These are phyloP conservation scores for Yarrowia sp. DNA, from an alignment of 805 yeast species.

Conservation along the genomic window DNA sequence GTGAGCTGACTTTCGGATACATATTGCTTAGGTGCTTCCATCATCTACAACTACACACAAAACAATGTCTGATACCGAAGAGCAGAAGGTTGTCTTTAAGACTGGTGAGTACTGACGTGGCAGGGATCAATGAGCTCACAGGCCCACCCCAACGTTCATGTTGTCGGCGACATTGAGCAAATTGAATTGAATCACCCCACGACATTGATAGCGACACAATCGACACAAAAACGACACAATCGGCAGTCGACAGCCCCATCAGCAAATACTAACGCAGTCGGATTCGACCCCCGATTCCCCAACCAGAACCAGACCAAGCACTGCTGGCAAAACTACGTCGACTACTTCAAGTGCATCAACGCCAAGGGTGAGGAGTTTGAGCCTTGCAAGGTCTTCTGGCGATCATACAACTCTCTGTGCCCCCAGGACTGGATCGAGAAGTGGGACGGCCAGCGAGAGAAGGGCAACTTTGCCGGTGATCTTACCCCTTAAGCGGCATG, in stretches of 20 bases:
- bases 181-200: background rate
- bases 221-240: background rate
- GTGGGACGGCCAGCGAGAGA: conserved; percentile 56
- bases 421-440: conserved; percentile 52
- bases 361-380: conserved; percentile 98
- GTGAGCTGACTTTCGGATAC: conserved; percentile 38
- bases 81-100: conserved; percentile 39
- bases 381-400: conserved; percentile 94
- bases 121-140: background rate
- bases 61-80: conserved; percentile 38
- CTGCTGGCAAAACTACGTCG: conserved; percentile 98
- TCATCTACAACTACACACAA: conserved; percentile 37
- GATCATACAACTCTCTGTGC: conserved; percentile 77
- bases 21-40: conserved; percentile 35
- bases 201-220: background rate
- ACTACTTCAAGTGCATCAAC: conserved; percentile 95
- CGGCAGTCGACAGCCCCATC: too few species aligned
- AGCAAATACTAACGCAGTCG: conserved; percentile 49
- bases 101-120: conserved; percentile 32
- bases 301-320: conserved; percentile 97
- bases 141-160: background rate
- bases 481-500: conserved; percentile 40
- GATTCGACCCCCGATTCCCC: conserved; percentile 94
- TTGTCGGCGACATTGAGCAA: conserved; percentile 3
- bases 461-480: conserved; percentile 61